A percentile compares a stretch with the other conserved stretches of the same genome.
These are phyloP conservation scores for Capsicum chinense DNA, from an alignment of 257 asterid species.

Conservation along the genomic window DNA sequence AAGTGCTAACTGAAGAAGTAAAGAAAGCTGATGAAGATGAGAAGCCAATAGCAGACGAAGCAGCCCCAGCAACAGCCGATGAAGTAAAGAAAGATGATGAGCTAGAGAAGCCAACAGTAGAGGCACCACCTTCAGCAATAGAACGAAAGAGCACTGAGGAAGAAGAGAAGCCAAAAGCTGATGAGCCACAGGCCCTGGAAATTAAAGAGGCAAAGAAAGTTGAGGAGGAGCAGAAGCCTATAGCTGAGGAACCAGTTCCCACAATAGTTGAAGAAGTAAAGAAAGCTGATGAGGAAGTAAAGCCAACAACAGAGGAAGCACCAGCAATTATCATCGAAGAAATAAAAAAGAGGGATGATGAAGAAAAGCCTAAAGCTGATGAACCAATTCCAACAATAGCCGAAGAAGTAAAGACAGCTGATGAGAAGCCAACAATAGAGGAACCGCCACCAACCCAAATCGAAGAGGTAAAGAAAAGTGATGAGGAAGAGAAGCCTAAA, in stretches of 20 bases:
- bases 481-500: slow-evolving; percentile 16
- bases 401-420: neutral
- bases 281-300: slow-evolving; percentile 21
- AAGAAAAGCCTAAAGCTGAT: slow-evolving; percentile 14
- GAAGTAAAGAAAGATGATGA: slow-evolving; percentile 9
- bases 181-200: neutral
- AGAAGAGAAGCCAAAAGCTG: slow-evolving; percentile 8
- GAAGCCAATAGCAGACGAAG: neutral
- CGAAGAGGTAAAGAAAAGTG: neutral
- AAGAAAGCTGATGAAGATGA: slow-evolving; percentile 22
- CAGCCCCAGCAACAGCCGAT: neutral
- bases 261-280: neutral
- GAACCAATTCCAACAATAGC: slow-evolving; percentile 13
- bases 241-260: neutral
- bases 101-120: slow-evolving; percentile 11
- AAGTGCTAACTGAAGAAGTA: slow-evolving; percentile 22
- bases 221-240: neutral
- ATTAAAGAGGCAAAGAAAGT: neutral
- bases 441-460: neutral
- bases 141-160: neutral
- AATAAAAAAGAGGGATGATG: slow-evolving; percentile 4
- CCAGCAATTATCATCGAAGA: neutral
- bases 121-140: neutral
- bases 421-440: neutral
- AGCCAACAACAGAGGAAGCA: neutral